A percentile compares a stretch with the other conserved stretches of the same genome.
Evolutionary conservation across 495 filamentous ascomycete species (phyloP).

Genomic region (Podospora sp.): DNA sequence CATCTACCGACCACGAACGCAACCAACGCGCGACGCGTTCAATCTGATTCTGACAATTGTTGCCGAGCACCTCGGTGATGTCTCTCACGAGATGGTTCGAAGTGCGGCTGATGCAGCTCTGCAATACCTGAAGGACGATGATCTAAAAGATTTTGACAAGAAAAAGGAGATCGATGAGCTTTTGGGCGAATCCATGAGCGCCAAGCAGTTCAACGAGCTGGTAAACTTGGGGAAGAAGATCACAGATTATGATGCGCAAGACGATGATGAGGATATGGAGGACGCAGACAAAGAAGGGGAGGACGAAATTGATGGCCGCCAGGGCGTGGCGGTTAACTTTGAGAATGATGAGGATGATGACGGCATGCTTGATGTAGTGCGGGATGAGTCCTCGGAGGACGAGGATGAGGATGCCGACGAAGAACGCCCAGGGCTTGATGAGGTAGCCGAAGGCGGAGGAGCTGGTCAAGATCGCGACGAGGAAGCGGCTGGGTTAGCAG

Average conservation of each 20-base stretch:
- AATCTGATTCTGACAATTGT: constrained; percentile 93
- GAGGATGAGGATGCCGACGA: constrained; percentile 68
- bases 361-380: constrained; percentile 74
- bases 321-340: constrained; percentile 97
- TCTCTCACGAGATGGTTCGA: constrained; percentile 84
- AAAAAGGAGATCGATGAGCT: constrained; percentile 97
- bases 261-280: constrained; percentile 90
- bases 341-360: constrained; percentile 91
- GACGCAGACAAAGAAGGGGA: constrained; percentile 69
- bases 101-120: constrained; percentile 95
- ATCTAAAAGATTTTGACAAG: constrained; percentile 96
- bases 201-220: constrained; percentile 95
- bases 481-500: constrained; percentile 52
- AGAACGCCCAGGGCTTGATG: constrained; percentile 59
- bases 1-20: constrained; percentile 83
- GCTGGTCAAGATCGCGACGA: constrained; percentile 54
- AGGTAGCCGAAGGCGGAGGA: constrained; percentile 56
- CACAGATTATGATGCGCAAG: constrained; percentile 96
- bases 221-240: constrained; percentile 98
- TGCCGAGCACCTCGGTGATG: constrained; percentile 85
- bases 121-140: constrained; percentile 90
- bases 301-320: constrained; percentile 84
- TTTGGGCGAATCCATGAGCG: constrained; percentile 74
- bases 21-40: constrained; percentile 91
- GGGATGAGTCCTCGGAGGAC: constrained; percentile 85